Base-by-base conservation (phyloP, 768 basidiomycete species). In the Hirschioporus abietinus region DNA sequence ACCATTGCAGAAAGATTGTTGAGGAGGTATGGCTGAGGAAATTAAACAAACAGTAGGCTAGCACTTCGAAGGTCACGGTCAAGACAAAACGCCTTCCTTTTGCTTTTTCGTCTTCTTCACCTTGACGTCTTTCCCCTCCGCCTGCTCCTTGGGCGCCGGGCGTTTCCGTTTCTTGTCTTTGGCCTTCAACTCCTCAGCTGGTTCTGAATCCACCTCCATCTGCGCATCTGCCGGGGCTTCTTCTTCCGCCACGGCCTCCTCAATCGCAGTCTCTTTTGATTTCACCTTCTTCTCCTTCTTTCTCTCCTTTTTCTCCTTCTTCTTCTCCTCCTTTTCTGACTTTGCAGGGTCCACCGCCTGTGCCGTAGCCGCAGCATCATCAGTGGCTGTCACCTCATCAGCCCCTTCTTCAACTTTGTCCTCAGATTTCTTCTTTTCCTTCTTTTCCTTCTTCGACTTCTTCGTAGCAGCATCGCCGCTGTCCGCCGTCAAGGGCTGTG, bases 31-130 rank as follows among this genome's bases (percentile, higher is more conserved):
- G 2, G 20, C 42, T 30, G 42, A 52, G 42, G 42, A 52, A 20
- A 52, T 12, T 10, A 15, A 52, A 52, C 15, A 12, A 52, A 52
- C 20, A 30, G 8, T 52, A 3, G 20, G 1, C 42, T n/a, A n/a
- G n/a, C n/a, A n/a, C n/a, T n/a, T n/a, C n/a, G n/a, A 20, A 12
- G 4, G 12, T 15, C 12, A 52, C 4, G 20, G 20, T 52, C 42
- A 52, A 20, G 20, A 52, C 20, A 15, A 52, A 20, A 20, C 12
- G 20, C 64, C 67, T 27, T 65, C 42, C 64, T 70, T 70, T 23
- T 61, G 65, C 65, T 69, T 66, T 67, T 70, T 72, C 70, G 72
- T 69, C 68, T 75, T 77, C 70, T 76, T 75, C 69, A 77, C 73
- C 70, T 75, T 75, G 25, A 69, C 62, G n/a, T 64, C 60, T 68